A percentile compares a stretch with the other conserved stretches of the same genome.
phyloP scores from a whole-genome alignment of 116 monocot genomes.

The Zostera marina region DNA sequence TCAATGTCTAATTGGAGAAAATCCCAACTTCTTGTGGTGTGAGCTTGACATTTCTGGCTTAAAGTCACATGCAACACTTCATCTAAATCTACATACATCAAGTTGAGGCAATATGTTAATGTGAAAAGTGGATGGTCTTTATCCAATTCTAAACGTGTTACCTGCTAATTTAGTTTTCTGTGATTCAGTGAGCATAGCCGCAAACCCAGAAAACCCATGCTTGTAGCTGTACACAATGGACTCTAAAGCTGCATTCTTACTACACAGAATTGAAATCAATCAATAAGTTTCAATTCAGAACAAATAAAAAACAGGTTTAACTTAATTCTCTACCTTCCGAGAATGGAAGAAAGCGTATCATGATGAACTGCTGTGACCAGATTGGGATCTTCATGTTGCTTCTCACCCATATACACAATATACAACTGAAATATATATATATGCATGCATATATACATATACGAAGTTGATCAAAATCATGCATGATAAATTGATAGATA shows the following conservation, averaged over 20 bases:
- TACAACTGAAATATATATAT: constrained; percentile 24
- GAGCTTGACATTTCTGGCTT: constrained; percentile 12
- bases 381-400: constrained; percentile 37
- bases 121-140: neutral
- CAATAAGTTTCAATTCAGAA: neutral
- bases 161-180: constrained; percentile 34
- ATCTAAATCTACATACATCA: constrained; percentile 12
- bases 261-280: constrained; percentile 3
- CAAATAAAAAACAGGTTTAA: neutral
- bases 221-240: constrained; percentile 37
- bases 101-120: no score
- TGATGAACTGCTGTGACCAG: constrained; percentile 34
- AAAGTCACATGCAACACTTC: constrained; percentile 21
- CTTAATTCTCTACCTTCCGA: constrained; percentile 27
- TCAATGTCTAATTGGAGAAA: constrained; percentile 19
- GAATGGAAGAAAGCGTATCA: constrained; percentile 21
- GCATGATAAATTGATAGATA: neutral
- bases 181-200: constrained; percentile 35
- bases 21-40: constrained; percentile 35
- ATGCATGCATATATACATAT: neutral
- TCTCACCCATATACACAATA: constrained; percentile 62
- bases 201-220: constrained; percentile 61
- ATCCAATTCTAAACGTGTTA: neutral
- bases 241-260: constrained; percentile 22
- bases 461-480: neutral